Evolutionary conservation across 2,329 filamentous ascomycete species (phyloP).

Genomic region (Cordyceps tenuipes): DNA sequence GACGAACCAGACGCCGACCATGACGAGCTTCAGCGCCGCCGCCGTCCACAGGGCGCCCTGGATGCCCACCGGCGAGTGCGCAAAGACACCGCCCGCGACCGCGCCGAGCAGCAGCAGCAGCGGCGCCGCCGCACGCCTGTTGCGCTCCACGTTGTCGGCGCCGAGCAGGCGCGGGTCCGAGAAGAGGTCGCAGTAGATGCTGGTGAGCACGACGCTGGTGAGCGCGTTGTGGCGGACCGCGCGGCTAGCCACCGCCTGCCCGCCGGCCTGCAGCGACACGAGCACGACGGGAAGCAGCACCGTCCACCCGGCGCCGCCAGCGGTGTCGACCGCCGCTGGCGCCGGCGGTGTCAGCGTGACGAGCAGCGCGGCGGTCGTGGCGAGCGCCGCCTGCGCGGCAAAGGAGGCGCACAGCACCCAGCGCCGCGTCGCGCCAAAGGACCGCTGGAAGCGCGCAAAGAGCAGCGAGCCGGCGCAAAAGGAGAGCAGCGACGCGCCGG

Average conservation of each 20-base stretch:
- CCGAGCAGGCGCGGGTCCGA: constrained; percentile 49
- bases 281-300: constrained; percentile 60
- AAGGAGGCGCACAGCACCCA: constrained; percentile 59
- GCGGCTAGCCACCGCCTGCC: constrained; percentile 67
- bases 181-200: constrained; percentile 74
- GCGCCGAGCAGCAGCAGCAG: constrained; percentile 41
- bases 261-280: constrained; percentile 68
- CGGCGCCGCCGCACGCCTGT: constrained; percentile 42
- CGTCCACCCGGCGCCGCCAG: constrained; percentile 44
- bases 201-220: constrained; percentile 73
- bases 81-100: constrained; percentile 41
- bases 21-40: constrained; percentile 44
- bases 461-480: constrained; percentile 67
- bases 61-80: constrained; percentile 39
- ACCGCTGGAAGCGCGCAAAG: constrained; percentile 61
- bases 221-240: constrained; percentile 61
- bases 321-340: constrained; percentile 13
- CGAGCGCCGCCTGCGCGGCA: constrained; percentile 40
- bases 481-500: constrained; percentile 57
- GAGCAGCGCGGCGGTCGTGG: constrained; percentile 44
- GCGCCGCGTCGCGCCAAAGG: constrained; percentile 46
- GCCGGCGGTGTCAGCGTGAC: constrained; percentile 37
- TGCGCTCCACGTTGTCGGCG: constrained; percentile 38
- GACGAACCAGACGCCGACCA: constrained; percentile 49
- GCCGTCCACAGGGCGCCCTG: constrained; percentile 53